Evolutionary conservation across 331 rosid genomes (phyloP), one percentile per base, ranked within the genome.

Genomic region (Saraca asoca): DNA sequence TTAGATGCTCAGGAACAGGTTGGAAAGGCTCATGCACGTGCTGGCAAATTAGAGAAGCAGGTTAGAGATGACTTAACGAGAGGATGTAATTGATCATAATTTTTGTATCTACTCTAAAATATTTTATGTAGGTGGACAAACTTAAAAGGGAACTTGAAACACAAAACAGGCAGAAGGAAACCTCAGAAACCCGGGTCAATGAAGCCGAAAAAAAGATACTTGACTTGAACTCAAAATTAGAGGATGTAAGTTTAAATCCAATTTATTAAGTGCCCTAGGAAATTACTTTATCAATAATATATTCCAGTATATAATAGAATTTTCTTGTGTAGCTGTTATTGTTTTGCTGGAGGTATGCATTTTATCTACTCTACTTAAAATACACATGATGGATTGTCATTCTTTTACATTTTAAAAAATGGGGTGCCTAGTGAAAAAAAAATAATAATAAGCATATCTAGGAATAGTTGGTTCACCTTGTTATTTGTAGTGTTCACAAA

Each of bases 21-120:
- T 56, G 96, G 69, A 54, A 79, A 88, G 88, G 97, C 89, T 69
- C 78, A 86, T 85, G 95, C 96, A 29, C 97, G 88, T 48, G 92
- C 95, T 63, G 87, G 76, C 69, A 92, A 86, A 85, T 83, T 94
- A 38, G 95, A 86, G 79, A 84, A 86, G 51, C 86, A 90, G 99
- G 99, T 94, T 52, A 66, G 79, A 41, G 33, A 37, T 51, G 55
- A 49, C 38, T 37, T 15, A 45, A 33, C 65, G 34, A 51, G 74
- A 66, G 31, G 42, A 17, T 71, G 41, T 16, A 34, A 24, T 57
- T 12, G 50, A 17, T 66, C 13, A 14, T 31, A 9, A 52, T 53
- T 46, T 72, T 75, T 5, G 43, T 64, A 64, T 69, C 16, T 53
- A 35, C 18, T 45, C 56, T 46, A 24, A 70, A 51, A 20, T 68